Base-by-base conservation (phyloP, 2,329 filamentous ascomycete genomes). In the Chrysoporthe deuterocubensis region DNA sequence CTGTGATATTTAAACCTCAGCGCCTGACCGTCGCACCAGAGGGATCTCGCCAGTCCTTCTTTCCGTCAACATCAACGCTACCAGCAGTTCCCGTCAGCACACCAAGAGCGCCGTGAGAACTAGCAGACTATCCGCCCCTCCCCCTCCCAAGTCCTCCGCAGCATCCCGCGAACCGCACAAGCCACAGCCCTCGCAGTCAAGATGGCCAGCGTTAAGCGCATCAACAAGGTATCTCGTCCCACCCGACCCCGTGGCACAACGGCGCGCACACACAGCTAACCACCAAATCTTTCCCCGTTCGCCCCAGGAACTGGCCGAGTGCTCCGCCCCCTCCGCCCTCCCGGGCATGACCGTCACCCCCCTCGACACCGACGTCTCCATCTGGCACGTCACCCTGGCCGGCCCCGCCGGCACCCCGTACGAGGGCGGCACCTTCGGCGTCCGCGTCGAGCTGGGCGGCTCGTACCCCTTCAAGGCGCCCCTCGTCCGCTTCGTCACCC, bases 391-490 rank as follows among this genome's bases (percentile, higher is more conserved):
- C 71, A 78, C 76, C 18, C 78, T 88, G 67, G 52, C 74, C 2
- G 84, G 84, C 1, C 85, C 85, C 0, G 61, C 79, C 3, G 68
- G 72, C 46, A 81, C 82, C 2, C 74, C 80, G 71, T 89, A 87
- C 81, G 75, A 78, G 83, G 90, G 89, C 73, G 94, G 94, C 75
- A 82, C 81, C 72, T 97, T 93, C 86, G 87, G 87, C 72, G 81
- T 97, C 70, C 81, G 89, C 70, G 84, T 97, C 73, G 84, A 80
- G 52, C 88, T 97, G 13, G 93, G 94, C 16, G 81, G 83, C 73
- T 90, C 93, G 75, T 97, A 97, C 83, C 94, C 94, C 46, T 97
- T 97, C 89, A 96, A 96, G 81, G 89, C 93, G 32, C 94, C 94
- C 18, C 83, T 86, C 69, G 85, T 97, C 73, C 89, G 86, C 76